These are phyloP conservation scores for Trichoderma orchidacearum DNA, from an alignment of 495 filamentous ascomycete genomes.

Conservation along the genomic window DNA sequence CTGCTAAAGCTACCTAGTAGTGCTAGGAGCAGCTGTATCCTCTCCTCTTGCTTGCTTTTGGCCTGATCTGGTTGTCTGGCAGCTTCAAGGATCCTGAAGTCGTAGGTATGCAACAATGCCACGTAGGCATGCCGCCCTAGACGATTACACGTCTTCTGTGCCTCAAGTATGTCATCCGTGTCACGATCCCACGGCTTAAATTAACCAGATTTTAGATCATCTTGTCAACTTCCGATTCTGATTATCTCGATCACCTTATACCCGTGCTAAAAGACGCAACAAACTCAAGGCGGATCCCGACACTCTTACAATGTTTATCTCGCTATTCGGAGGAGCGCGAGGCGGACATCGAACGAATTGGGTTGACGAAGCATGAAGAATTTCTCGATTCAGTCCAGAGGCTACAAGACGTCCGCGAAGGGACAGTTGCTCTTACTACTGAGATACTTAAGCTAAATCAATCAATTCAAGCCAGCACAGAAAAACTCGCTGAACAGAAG, in stretches of 20 bases:
- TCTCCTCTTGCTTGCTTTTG: too few species aligned
- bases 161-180: conserved; percentile 22
- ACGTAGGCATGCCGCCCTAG: conserved; percentile 17
- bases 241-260: conserved; percentile 91
- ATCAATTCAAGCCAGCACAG: conserved; percentile 89
- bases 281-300: conserved; percentile 53
- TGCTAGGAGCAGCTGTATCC: too few species aligned
- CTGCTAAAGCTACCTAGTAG: too few species aligned
- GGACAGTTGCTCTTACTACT: conserved; percentile 72
- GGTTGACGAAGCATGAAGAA: conserved; percentile 90
- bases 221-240: conserved; percentile 76
- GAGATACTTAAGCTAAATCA: conserved; percentile 88
- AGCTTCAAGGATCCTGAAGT: too few species aligned
- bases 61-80: too few species aligned
- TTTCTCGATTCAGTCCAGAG: conserved; percentile 90
- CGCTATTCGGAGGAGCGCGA: conserved; percentile 79
- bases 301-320: conserved; percentile 63
- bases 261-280: conserved; percentile 85
- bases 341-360: conserved; percentile 84
- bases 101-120: conserved; percentile 5
- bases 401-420: conserved; percentile 77
- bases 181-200: background rate
- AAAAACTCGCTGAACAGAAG: conserved; percentile 90
- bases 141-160: conserved; percentile 40
- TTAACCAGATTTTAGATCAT: conserved; percentile 49